Percentiles rank a stretch among this genome's conserved stretches.
These are phyloP conservation scores for Ophioceras dolichostomum DNA, from an alignment of 2,329 filamentous ascomycete species.

Conservation along the genomic window DNA sequence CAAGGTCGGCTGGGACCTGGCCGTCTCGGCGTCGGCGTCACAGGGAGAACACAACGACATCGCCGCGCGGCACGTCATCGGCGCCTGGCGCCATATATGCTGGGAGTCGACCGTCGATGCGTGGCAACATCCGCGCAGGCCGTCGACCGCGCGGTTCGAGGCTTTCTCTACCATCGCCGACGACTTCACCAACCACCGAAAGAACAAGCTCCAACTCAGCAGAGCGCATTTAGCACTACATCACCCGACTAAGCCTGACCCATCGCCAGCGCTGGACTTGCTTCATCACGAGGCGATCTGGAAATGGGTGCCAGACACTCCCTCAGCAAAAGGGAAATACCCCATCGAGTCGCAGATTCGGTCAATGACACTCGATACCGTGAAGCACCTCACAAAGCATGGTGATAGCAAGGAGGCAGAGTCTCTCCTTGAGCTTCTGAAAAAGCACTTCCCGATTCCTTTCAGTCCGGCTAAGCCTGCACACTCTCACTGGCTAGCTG, in stretches of 20 bases:
- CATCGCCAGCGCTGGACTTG: slow-evolving; percentile 32
- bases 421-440: slow-evolving; percentile 15
- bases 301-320: too few species aligned
- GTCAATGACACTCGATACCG: slow-evolving; percentile 32
- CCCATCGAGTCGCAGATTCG: slow-evolving; percentile 14
- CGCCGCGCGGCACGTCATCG: too few species aligned
- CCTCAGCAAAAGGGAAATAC: too few species aligned
- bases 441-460: neutral
- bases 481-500: neutral
- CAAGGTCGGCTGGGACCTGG: too few species aligned
- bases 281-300: slow-evolving; percentile 17
- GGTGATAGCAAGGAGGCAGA: slow-evolving; percentile 28
- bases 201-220: slow-evolving; percentile 23
- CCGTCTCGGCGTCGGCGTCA: too few species aligned
- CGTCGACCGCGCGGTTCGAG: slow-evolving; percentile 37
- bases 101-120: slow-evolving; percentile 40
- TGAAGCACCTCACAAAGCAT: slow-evolving; percentile 27
- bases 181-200: slow-evolving; percentile 18
- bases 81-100: too few species aligned
- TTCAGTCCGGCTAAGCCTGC: too few species aligned
- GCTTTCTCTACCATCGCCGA: slow-evolving; percentile 35
- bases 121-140: slow-evolving; percentile 25
- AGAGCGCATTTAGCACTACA: slow-evolving; percentile 41
- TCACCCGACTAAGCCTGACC: slow-evolving; percentile 38
- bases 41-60: too few species aligned